Conservation (phyloP, 805 yeast species). For the Middelhovenomyces tepae region DNA sequence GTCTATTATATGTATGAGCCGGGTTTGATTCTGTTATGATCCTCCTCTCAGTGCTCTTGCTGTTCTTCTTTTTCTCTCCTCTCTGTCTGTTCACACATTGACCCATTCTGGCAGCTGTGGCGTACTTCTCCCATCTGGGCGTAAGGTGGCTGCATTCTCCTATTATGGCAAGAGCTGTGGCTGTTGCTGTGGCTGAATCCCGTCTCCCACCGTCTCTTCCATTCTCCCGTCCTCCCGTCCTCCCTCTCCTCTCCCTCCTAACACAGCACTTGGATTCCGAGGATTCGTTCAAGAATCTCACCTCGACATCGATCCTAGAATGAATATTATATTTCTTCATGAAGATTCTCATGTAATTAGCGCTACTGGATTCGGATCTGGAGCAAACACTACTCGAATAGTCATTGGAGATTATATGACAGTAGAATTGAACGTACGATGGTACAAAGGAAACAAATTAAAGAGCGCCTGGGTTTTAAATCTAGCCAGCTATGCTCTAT, state of each 20-base stretch:
- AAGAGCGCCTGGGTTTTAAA: conserved; percentile 6
- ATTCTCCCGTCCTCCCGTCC: no score
- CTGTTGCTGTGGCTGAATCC: conserved; percentile 5
- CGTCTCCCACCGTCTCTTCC: conserved; percentile 34
- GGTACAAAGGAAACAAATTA: conserved; percentile 31
- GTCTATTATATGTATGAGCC: no score
- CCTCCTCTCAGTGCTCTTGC: no score
- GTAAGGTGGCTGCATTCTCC: no score
- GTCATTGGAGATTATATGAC: conserved; percentile 60
- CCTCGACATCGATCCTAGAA: conserved; percentile 50
- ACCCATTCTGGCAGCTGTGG: no score
- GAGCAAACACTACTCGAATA: conserved; percentile 47
- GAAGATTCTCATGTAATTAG: conserved; percentile 36
- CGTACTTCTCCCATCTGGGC: no score
- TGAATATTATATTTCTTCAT: conserved; percentile 44
- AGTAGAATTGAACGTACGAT: conserved; percentile 47
- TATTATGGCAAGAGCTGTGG: no score
- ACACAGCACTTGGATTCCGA: conserved; percentile 54
- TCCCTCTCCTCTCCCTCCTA: no score
- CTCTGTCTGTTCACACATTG: no score
- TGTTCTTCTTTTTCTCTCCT: no score
- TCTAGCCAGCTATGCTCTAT: conserved; percentile 13
- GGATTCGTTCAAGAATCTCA: conserved; percentile 63
- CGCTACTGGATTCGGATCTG: conserved; percentile 50
- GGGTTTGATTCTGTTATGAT: no score